Evolutionary conservation across 2,329 filamentous ascomycete genomes (phyloP).

Genomic region (Botrytis sinoallii): DNA sequence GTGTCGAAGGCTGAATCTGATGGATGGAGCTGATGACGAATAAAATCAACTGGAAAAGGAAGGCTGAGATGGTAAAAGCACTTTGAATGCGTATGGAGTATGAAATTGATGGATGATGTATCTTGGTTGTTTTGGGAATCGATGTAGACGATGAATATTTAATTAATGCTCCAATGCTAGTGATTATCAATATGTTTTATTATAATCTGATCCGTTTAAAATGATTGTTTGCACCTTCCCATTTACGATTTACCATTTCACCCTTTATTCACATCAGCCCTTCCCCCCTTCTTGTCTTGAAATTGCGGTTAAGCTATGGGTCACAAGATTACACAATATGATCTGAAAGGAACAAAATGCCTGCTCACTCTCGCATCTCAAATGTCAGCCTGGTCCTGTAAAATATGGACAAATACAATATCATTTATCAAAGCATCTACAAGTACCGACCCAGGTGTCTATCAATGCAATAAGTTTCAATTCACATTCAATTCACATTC

Average conservation of each 20-base stretch:
- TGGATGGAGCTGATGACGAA: not conserved
- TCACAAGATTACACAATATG: conserved; percentile 7
- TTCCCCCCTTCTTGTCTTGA: not conserved
- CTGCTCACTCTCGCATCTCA: not conserved
- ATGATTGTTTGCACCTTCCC: not conserved
- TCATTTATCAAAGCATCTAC: not conserved
- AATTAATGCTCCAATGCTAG: not conserved
- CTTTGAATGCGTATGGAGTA: not conserved
- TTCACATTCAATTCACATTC: conserved; percentile 1
- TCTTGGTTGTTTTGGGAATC: not conserved
- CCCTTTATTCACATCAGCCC: not conserved
- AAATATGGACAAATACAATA: not conserved
- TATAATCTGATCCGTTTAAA: not conserved
- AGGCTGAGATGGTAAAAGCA: not conserved
- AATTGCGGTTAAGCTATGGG: not conserved
- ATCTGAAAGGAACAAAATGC: conserved; percentile 1
- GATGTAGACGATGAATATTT: not conserved
- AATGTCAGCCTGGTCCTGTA: not conserved
- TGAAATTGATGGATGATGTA: not conserved
- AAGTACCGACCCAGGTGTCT: not conserved
- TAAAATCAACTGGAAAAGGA: not conserved
- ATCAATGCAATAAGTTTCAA: not conserved
- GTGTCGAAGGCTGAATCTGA: not conserved
- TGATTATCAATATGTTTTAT: not conserved
- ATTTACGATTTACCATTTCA: not conserved